These are phyloP conservation scores for Leccinum subrobustum DNA, from an alignment of 1,284 basidiomycete genomes.

Conservation along the genomic window DNA sequence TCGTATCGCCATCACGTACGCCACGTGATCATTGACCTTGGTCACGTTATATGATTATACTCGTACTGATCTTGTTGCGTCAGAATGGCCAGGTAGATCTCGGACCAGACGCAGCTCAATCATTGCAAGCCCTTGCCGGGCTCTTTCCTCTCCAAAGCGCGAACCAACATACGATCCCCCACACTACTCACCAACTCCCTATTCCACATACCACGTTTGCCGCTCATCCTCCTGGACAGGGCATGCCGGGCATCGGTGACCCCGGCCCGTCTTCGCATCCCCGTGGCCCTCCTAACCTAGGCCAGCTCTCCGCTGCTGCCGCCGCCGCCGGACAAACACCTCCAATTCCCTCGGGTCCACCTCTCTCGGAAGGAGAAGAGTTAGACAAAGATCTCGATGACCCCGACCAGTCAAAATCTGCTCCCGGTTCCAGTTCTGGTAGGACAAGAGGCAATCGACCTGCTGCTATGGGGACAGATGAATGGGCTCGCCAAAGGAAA, in stretches of 20 bases:
- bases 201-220: constrained; percentile 19
- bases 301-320: constrained; percentile 54
- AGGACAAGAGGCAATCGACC: constrained; percentile 47
- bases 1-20: not conserved
- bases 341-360: constrained; percentile 33
- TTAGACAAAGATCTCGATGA: constrained; percentile 38
- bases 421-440: constrained; percentile 36
- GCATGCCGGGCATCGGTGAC: constrained; percentile 44
- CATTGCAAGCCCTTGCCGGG: constrained; percentile 31
- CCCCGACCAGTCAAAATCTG: constrained; percentile 23
- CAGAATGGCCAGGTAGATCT: constrained; percentile 32
- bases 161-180: constrained; percentile 26
- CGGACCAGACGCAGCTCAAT: constrained; percentile 29
- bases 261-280: constrained; percentile 75
- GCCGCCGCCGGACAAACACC: constrained; percentile 40
- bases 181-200: constrained; percentile 22
- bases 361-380: constrained; percentile 37
- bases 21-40: constrained; percentile 29
- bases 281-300: constrained; percentile 63
- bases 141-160: constrained; percentile 28
- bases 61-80: constrained; percentile 4
- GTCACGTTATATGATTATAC: constrained; percentile 24
- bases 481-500: constrained; percentile 80
- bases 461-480: constrained; percentile 67
- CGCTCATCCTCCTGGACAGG: constrained; percentile 17